Evolutionary conservation across 164 flowering plant species (phyloP), one percentile per base, ranked within the genome.

Genomic region (Vitis rupestris): DNA sequence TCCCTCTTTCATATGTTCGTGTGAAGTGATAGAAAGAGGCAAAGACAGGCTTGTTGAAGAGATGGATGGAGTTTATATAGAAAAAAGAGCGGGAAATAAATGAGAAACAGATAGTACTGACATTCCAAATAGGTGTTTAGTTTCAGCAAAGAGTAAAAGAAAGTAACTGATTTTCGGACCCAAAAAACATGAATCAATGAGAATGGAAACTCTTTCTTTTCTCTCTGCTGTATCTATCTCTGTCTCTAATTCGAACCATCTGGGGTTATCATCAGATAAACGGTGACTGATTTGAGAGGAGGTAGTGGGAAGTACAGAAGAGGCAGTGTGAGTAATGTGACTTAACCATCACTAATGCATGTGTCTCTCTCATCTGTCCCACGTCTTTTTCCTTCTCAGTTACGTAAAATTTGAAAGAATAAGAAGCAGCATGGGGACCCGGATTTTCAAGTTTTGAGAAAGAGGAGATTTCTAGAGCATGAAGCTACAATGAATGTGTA

Each of bases 381-480:
- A 61, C 68, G 75, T 79, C 82, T 82, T 77, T 79, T 82, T 69
- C 74, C 85, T 57, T 65, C 78, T 78, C 17, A 75, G 63, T 70
- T 59, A 82, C 81, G 85, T 72, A 70, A 82, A 63, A 14, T 56
- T 61, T 7, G 60, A 72, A 72, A 50, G 60, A 67, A 50, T 49
- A 72, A 68, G 63, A 59, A 69, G 79, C 6, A 4, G 44, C 70
- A 52, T 76, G 63, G 75, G 72, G 58, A 76, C 66, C 60, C 70
- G 73, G 59, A 31, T 51, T 68, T 62, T 60, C 69, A 64, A 50
- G 4, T 1, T 52, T 52, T 47, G 15, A n/a, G 64, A 64, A 56
- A 44, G 70, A 58, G 44, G 0, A 31, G 44, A 31, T 31, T 31
- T 31, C 44, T 0, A 31, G 44, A 31, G 4, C 44, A 31, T 31